Base-by-base conservation (phyloP, 345 rosid genomes). In the Cochlearia excelsa region DNA sequence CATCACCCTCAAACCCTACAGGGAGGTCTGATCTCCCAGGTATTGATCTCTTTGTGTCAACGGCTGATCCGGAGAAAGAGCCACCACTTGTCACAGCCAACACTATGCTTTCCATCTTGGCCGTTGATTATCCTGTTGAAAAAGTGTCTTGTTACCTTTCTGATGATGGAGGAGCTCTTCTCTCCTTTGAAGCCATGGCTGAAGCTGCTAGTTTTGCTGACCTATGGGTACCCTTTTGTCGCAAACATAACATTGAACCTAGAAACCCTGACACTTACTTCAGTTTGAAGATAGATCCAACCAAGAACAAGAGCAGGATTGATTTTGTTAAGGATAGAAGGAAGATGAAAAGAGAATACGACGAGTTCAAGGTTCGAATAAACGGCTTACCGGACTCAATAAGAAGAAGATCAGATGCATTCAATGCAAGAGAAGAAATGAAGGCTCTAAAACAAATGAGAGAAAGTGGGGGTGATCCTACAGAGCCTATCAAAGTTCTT, bases 181-280 rank as follows among this genome's bases (percentile, higher is more conserved):
- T 93, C 8, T 84, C 91, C 0, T 93, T 93, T 26, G 99, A 93
- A 77, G 97, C 97, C 1, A 86, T 93, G 99, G 97, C 99, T 0
- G 99, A 93, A 81, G 97, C 97, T 6, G 90, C 91, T 1, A 89
- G 94, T 73, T 93, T 89, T 47, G 99, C 97, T 0, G 97, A 89
- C 37, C 48, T 86, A 38, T 93, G 97, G 99, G 90, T 93, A 26
- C 99, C 99, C 0, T 93, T 93, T 70, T 93, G 97, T 53, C 79
- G 87, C 44, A 93, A 93, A 55, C 99, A 93, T 49, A 57, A 79
- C 10, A 93, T 89, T 5, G 95, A 89, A 69, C 95, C 99, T 0
- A 74, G 97, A 44, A 93, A 93, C 43, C 99, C 99, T 3, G 99
- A 93, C 0, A 43, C 70, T 1, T 93, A 93, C 66, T 89, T 93